Conservation (phyloP, 768 basidiomycete species). For the Fistulinella prunicolor region DNA sequence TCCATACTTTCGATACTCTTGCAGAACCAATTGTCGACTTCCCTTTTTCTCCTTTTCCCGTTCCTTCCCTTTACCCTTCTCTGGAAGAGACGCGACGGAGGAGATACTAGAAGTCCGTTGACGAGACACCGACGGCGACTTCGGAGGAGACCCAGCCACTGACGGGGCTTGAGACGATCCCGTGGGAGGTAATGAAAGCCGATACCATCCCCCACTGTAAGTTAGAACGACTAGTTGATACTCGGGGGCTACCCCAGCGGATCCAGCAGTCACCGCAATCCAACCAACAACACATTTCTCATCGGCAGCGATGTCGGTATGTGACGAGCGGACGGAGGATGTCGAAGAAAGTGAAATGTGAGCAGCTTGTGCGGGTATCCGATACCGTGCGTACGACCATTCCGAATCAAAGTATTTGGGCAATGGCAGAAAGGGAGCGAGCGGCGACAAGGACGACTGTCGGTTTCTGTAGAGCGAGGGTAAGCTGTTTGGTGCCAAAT, state of each 20-base stretch:
- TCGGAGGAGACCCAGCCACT: constrained; percentile 43
- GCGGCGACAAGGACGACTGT: constrained; percentile 76
- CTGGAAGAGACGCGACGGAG: constrained; percentile 45
- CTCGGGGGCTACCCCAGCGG: constrained; percentile 40
- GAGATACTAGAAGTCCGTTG: constrained; percentile 55
- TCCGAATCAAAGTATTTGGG: constrained; percentile 94
- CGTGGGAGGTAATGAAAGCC: constrained; percentile 58
- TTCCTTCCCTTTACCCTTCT: constrained; percentile 54
- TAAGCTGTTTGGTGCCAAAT: constrained; percentile 4
- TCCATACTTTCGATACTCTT: constrained; percentile 80
- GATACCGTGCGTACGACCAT: constrained; percentile 93
- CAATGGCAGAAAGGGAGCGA: constrained; percentile 76
- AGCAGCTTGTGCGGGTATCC: constrained; percentile 80
- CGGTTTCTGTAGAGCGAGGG: constrained; percentile 57
- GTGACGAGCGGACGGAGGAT: constrained; percentile 51
- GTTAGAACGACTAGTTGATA: constrained; percentile 84
- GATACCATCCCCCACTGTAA: constrained; percentile 90
- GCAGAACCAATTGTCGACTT: constrained; percentile 61
- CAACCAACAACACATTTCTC: constrained; percentile 88
- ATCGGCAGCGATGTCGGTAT: constrained; percentile 67
- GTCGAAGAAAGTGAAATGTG: constrained; percentile 77
- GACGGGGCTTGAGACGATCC: constrained; percentile 20
- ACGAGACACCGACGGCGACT: constrained; percentile 36
- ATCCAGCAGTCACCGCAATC: constrained; percentile 53
- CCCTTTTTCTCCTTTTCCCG: constrained; percentile 56